Conservation (phyloP, 345 rosid species). For the Melaleuca alternifolia region DNA sequence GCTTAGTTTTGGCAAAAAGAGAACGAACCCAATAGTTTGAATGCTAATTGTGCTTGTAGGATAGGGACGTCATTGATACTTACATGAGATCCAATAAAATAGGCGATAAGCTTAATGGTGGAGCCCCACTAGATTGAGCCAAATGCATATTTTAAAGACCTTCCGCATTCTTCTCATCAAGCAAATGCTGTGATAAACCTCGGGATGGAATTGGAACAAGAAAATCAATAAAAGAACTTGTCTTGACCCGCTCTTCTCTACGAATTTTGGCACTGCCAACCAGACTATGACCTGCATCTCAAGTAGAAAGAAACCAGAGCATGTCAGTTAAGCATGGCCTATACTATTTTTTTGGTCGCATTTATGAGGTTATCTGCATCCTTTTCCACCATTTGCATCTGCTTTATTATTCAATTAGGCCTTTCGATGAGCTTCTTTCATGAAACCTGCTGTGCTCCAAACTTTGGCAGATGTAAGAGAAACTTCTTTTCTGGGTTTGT, state of each 20-base stretch:
- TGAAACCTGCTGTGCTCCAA: not conserved
- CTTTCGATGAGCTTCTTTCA: not conserved
- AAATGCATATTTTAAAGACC: not conserved
- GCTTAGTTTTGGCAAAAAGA: not conserved
- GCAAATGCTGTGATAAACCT: not conserved
- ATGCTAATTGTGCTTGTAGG: not conserved
- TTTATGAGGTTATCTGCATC: not conserved
- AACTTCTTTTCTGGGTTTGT: not conserved
- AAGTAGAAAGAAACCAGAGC: not conserved
- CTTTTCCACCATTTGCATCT: not conserved
- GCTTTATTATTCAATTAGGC: not conserved
- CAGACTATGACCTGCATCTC: constrained; percentile 24
- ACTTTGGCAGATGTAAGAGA: not conserved
- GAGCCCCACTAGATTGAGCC: constrained; percentile 42
- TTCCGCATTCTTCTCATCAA: not conserved
- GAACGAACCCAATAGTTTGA: not conserved
- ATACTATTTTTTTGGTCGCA: not conserved
- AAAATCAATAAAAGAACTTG: not conserved
- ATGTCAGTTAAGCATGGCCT: not conserved
- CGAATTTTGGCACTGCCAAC: constrained; percentile 31
- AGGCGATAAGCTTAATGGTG: constrained; percentile 41
- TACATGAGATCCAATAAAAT: constrained; percentile 51
- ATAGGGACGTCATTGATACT: not conserved
- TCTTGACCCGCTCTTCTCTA: not conserved
- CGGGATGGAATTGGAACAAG: not conserved